Base-by-base conservation (phyloP, 2,329 filamentous ascomycete species). In the Colletotrichum lentis region DNA sequence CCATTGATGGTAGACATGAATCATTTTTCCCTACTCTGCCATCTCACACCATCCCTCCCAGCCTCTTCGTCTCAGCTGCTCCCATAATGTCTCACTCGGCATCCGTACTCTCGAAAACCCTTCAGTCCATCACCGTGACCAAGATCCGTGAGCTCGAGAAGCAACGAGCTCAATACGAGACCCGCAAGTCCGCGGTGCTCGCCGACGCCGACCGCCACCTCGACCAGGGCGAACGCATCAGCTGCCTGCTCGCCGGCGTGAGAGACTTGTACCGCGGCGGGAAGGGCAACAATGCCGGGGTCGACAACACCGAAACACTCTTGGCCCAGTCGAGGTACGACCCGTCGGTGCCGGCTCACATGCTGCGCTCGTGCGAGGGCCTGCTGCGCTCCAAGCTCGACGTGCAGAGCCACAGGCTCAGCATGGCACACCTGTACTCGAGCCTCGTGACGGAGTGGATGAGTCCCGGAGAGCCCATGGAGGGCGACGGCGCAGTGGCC, bases 371-470 rank as follows among this genome's bases (percentile, higher is more conserved):
- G 1, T 82, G 78, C 77, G 77, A 81, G 60, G 62, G 73, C 24
- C 75, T 75, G 1, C 73, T 83, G 11, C 71, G 79, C n/a, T 73
- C 73, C 3, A 76, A 81, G 44, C 73, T 84, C 14, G 73, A 81
- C 22, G 77, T 74, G 44, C 79, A 82, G 59, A 80, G 80, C 7
- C 76, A 79, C 18, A 81, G 79, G 69, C 82, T 80, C 62, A 73
- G 79, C 59, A 83, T 81, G 53, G 81, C 82, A 0, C 78, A 79
- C 10, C 75, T 84, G 2, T 84, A 83, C 50, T 81, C 79, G 3
- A 76, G 81, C 55, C 76, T 84, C 4, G 81, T 83, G n/a, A 83
- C 78, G 0, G 82, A 84, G 69, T 84, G 81, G 82, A 74, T 84
- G 1, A 78, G 77, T 0, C 72, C 74, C 0, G 75, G 75, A 2